Conservation (phyloP, 352 stramenopile species). For the Halophytophthora batemanensis region DNA sequence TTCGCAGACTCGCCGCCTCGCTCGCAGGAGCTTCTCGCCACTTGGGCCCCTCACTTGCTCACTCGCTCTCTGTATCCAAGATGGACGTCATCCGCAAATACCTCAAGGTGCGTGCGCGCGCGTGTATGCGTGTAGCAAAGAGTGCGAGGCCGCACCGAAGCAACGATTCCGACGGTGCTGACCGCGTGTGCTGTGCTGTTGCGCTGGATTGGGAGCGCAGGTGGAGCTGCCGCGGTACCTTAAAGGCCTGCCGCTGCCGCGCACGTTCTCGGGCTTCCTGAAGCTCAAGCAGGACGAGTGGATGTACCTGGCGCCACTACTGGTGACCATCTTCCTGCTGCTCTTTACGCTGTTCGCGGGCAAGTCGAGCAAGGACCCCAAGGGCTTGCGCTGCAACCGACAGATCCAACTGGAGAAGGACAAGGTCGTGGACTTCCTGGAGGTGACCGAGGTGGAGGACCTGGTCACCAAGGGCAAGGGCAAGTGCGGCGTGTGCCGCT, state of each 20-base stretch:
- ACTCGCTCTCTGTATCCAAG: neutral
- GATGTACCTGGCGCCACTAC: conserved; percentile 79
- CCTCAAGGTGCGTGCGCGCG: conserved; percentile 45
- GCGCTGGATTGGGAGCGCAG: conserved; percentile 12
- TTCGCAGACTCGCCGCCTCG: conserved; percentile 11
- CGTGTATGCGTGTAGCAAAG: neutral
- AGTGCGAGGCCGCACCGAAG: neutral
- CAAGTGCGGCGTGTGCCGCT: conserved; percentile 82
- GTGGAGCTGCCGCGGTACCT: conserved; percentile 78
- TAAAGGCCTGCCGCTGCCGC: conserved; percentile 74
- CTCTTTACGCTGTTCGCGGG: conserved; percentile 68
- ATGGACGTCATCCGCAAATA: conserved; percentile 85
- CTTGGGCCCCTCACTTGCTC: neutral
- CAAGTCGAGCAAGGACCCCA: conserved; percentile 41
- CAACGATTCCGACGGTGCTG: conserved; percentile 1
- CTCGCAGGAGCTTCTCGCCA: neutral
- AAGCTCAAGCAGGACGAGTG: conserved; percentile 86
- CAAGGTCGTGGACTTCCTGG: conserved; percentile 73
- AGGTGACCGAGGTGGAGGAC: conserved; percentile 74
- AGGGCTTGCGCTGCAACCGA: conserved; percentile 67
- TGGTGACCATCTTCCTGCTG: conserved; percentile 73
- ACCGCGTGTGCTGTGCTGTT: neutral
- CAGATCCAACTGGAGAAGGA: conserved; percentile 73
- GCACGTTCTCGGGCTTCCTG: conserved; percentile 76
- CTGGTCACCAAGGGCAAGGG: conserved; percentile 68